Evolutionary conservation across 176 grass and related monocot genomes (phyloP).

Genomic region (Juncus inflexus): DNA sequence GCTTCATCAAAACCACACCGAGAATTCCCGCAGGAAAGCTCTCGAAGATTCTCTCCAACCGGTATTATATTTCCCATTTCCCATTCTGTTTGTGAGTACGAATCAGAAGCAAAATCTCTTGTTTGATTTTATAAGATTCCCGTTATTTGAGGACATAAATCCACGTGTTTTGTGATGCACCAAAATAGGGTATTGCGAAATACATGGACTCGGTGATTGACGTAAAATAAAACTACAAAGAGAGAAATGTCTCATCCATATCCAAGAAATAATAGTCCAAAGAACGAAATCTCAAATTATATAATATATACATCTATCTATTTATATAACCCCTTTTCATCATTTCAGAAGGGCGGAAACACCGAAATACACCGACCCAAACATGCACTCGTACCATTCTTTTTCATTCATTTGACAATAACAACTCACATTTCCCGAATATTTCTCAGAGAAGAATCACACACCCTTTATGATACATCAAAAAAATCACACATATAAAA

Average conservation of each 20-base stretch:
- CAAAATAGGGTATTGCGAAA: too few species aligned
- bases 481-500: not conserved
- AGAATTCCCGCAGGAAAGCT: slow-evolving; percentile 51
- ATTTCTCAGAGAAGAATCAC: not conserved
- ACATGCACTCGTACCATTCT: not conserved
- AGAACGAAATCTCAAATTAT: too few species aligned
- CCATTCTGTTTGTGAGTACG: not conserved
- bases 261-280: too few species aligned
- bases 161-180: too few species aligned
- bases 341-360: not conserved
- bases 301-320: too few species aligned
- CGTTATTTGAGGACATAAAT: not conserved
- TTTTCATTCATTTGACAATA: too few species aligned
- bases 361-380: not conserved
- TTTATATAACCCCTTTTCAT: too few species aligned
- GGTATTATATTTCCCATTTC: slow-evolving; percentile 28
- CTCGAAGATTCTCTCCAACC: slow-evolving; percentile 51
- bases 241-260: too few species aligned
- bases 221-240: too few species aligned
- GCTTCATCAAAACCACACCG: slow-evolving; percentile 35
- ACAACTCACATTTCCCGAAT: too few species aligned
- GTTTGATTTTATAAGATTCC: slow-evolving; percentile 3
- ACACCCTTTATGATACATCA: not conserved
- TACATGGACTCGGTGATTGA: too few species aligned
- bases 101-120: not conserved